phyloP scores from a whole-genome alignment of 2,329 filamentous ascomycete species.

The Spiromastix sp. region DNA sequence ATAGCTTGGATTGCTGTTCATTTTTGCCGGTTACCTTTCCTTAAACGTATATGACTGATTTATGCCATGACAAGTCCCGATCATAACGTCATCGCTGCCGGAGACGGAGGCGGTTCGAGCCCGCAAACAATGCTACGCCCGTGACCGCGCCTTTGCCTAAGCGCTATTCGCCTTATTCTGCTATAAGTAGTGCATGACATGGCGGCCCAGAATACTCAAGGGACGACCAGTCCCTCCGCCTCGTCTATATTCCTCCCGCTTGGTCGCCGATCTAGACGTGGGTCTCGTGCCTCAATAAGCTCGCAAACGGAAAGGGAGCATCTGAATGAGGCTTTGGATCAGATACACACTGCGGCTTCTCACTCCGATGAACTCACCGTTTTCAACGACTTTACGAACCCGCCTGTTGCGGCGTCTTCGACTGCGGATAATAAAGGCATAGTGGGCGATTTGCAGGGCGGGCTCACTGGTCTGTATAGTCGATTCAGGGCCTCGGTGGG shows the following conservation, averaged over 20 bases:
- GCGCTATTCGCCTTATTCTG: not conserved
- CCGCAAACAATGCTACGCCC: too few relatives aligned
- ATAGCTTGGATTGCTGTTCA: too few relatives aligned
- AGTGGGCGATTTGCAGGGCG: conserved; percentile 68
- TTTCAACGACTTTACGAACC: conserved; percentile 76
- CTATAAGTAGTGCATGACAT: conserved; percentile 14
- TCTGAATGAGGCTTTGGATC: conserved; percentile 66
- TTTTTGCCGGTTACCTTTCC: too few relatives aligned
- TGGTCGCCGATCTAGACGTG: conserved; percentile 30
- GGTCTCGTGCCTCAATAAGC: conserved; percentile 41
- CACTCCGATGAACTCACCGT: conserved; percentile 76
- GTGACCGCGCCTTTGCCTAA: not conserved
- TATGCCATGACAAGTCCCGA: too few relatives aligned
- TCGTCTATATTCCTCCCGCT: conserved; percentile 36
- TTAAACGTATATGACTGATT: too few relatives aligned
- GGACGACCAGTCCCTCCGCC: conserved; percentile 32
- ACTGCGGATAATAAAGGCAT: conserved; percentile 59
- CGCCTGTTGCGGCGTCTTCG: conserved; percentile 50
- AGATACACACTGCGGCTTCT: conserved; percentile 82
- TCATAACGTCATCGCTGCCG: too few relatives aligned
- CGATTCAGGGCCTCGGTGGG: conserved; percentile 75
- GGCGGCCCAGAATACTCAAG: conserved; percentile 28
- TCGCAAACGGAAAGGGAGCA: conserved; percentile 60
- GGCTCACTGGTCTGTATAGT: conserved; percentile 80
- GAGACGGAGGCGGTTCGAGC: too few relatives aligned